Base-by-base conservation (phyloP, 1,284 basidiomycete genomes). In the Paramarasmius palmivorus region DNA sequence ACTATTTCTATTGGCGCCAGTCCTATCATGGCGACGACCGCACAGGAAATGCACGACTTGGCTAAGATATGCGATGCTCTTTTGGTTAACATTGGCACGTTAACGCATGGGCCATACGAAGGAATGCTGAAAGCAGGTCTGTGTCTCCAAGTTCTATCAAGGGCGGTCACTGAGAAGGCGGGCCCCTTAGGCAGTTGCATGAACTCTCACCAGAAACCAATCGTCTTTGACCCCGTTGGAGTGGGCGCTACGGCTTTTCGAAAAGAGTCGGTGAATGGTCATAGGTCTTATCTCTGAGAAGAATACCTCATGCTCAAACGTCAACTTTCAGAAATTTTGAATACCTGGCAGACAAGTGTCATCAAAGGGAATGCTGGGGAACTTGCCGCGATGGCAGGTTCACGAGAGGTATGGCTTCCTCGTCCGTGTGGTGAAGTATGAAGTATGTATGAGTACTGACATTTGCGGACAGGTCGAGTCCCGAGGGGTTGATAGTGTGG, bases 291-390 rank as follows among this genome's bases (percentile, higher is more conserved):
- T 9, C 22, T 35, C 37, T 36, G 49, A n/a, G 36, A 44, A 19
- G 52, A 46, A 48, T 53, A 12, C 26, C 50, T 39, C 17, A 32
- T 49, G 40, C 47, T 44, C 48, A 7, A 38, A 40, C 49, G 26
- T 29, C 8, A 20, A 5, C 39, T 41, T 38, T 20, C 67, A 84
- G 90, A 87, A 52, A 78, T 98, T 12, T 73, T 98, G n/a, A 80
- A 90, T 58, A 73, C 79, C 44, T 96, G 90, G 81, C 95, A 98
- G 68, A 85, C 91, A 15, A 90, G 89, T 17, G 88, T 97, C 17
- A 94, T 98, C 73, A 98, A 98, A 70, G 96, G 95, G 4, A 98
- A 98, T 65, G 90, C 93, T 0, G 94, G 85, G 19, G 96, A 98
- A 70, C 86, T 98, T 20, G 92, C 85, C 0, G 78, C 89, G 0